Percentiles rank a stretch among this genome's conserved stretches.
These are phyloP conservation scores for Nigrograna mackinnonii DNA, from an alignment of 2,329 filamentous ascomycete species.

Conservation along the genomic window DNA sequence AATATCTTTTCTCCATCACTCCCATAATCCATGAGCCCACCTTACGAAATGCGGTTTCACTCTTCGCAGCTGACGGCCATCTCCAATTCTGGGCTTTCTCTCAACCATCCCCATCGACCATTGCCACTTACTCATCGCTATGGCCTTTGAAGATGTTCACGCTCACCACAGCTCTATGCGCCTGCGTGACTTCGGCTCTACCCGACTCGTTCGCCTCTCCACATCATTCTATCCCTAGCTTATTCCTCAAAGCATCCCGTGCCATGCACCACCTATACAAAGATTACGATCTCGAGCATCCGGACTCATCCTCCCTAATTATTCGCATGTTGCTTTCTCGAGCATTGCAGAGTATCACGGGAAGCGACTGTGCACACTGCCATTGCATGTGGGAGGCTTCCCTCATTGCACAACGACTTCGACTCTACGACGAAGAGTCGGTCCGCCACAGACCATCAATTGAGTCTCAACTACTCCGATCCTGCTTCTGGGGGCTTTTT, in stretches of 20 bases:
- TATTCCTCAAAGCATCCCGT: conserved; percentile 1
- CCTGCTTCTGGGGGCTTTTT: conserved; percentile 2
- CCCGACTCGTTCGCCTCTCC: not conserved
- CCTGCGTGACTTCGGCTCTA: conserved; percentile 1
- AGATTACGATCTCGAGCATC: conserved; percentile 4
- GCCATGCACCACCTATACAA: conserved; percentile 1
- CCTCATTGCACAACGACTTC: conserved; percentile 1
- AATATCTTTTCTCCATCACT: conserved; percentile 2
- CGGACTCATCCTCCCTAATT: conserved; percentile 1
- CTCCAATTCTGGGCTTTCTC: not conserved
- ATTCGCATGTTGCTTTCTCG: conserved; percentile 4
- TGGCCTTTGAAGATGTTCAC: no score
- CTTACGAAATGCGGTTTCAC: not conserved
- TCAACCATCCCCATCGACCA: no score
- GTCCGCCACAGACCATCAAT: not conserved
- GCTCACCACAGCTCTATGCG: conserved; percentile 3
- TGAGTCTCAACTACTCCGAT: conserved; percentile 1
- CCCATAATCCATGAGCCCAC: conserved; percentile 3
- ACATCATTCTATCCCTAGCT: not conserved
- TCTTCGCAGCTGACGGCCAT: conserved; percentile 1
- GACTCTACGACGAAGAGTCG: conserved; percentile 1
- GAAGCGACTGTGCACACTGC: conserved; percentile 1
- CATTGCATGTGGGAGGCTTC: conserved; percentile 2
- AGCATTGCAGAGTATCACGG: conserved; percentile 1
- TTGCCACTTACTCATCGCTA: no score